Base-by-base conservation (phyloP, 192 early-diverging fungal genomes). In the Coemansia asiatica region DNA sequence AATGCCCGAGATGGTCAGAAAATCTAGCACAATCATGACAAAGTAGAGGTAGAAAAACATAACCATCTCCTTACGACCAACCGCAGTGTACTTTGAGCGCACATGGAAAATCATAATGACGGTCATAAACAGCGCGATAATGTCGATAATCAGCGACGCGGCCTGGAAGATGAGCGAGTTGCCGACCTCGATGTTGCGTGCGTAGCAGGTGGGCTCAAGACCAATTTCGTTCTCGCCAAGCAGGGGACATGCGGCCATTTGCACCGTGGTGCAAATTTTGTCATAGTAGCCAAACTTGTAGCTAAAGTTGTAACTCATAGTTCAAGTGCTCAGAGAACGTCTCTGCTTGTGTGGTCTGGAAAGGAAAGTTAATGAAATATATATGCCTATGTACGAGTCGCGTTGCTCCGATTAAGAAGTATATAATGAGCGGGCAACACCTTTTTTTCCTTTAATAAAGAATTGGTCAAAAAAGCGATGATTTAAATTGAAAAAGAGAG, bases 21-120 rank as follows among this genome's bases (percentile, higher is more conserved):
- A 88, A 75, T 99, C 97, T 53, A 97, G 71, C 49, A 95, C 75
- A 40, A 86, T 90, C 64, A 89, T 87, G 31, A 92, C 56, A 72
- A 92, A 90, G 83, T 98, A 99, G 56, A 97, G 78, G 75, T 98
- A 99, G 79, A 98, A 99, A 78, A 98, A 95, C 90, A 97, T 89
- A 59, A 96, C 91, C 75, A 98, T 97, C 83, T 98, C 97, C 83
- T 95, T 95, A 62, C 97, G 94, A 50, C 95, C 97, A n/a, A 99
- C 94, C 35, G 97, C 97, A 25, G 97, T 99, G 82, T 96, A 98
- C 84, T 99, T 99, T 47, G 90, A 92, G 63, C 90, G 90, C 75
- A 99, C 93, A 78, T 99, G 96, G 67, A 91, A 92, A 75, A 99
- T 97, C 97, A 99, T 99, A 73, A 96, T 95, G 55, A 88, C 79